Evolutionary conservation across 2,329 filamentous ascomycete genomes (phyloP), one percentile per base, ranked within the genome.

Genomic region (Monascus ruber): DNA sequence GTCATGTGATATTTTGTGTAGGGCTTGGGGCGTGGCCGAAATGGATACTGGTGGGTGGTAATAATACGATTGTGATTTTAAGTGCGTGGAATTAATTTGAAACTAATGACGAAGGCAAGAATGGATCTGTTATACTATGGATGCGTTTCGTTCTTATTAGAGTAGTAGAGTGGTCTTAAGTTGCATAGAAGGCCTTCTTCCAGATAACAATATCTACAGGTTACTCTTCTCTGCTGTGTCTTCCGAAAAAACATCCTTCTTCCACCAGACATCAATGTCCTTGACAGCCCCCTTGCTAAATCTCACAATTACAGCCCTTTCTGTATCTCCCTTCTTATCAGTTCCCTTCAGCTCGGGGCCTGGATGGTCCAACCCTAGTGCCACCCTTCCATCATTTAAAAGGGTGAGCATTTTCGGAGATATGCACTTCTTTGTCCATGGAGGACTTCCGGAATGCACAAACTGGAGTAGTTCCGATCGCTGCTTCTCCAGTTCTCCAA

Each of bases 251-350:
- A 72, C 58, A 39, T 77, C 74, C 42, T 68, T 64, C 45, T 55
- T 62, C 60, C 57, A 64, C 28, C 52, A 52, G 17, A 81, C 69
- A 42, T 72, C 70, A 31, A 80, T 62, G 45, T 76, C 64, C 45
- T 73, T 62, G 24, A 74, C 73, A 11, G 72, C 73, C 42, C 75
- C 73, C 40, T 72, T 72, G 46, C 58, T 66, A 41, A 79, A 79
- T 36, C 67, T 68, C 5, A 76, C 71, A 17, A 76, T 59, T 25
- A 79, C 69, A 36, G 77, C 73, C 49, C 71, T 68, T 37, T 78
- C 73, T 25, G 47, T 58, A 24, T 75, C 63, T 0, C 76, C 76
- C 43, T 50, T 65, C 47, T 72, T 64, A 4, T 59, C 66, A 5
- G 56, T 59, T 17, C 56, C 65, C 42, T 72, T 68, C 4, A 79